These are phyloP conservation scores for Hordeum marinum DNA, from an alignment of 176 grass and related monocot species.

Conservation along the genomic window DNA sequence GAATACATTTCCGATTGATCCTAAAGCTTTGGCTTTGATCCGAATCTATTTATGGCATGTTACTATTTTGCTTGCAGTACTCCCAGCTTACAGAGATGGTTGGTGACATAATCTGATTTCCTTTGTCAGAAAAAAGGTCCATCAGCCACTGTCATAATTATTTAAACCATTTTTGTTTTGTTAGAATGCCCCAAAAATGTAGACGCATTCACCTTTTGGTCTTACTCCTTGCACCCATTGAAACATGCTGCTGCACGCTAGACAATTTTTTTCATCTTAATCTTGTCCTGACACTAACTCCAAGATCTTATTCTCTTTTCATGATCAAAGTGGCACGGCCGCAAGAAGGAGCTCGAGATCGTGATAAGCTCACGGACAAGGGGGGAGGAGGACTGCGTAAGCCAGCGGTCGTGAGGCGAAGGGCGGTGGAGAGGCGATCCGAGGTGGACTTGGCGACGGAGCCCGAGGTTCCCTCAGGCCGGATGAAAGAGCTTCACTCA, in stretches of 20 bases:
- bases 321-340: slow-evolving; percentile 33
- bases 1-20: not conserved
- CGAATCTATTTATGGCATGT: too few species aligned
- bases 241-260: not conserved
- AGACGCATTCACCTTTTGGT: not conserved
- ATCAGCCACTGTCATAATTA: not conserved
- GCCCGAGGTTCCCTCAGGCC: not conserved
- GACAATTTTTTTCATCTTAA: not conserved
- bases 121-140: not conserved
- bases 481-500: not conserved
- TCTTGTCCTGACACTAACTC: not conserved
- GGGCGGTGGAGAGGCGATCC: not conserved
- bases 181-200: not conserved
- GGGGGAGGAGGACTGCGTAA: not conserved
- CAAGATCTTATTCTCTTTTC: not conserved
- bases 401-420: not conserved
- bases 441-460: not conserved
- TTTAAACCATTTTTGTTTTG: not conserved
- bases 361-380: slow-evolving; percentile 21
- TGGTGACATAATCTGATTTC: not conserved
- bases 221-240: not conserved
- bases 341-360: slow-evolving; percentile 40
- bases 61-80: not conserved
- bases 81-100: not conserved
- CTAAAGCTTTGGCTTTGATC: not conserved